Conservation (phyloP, 345 rosid species). For the Ricinus communis region DNA sequence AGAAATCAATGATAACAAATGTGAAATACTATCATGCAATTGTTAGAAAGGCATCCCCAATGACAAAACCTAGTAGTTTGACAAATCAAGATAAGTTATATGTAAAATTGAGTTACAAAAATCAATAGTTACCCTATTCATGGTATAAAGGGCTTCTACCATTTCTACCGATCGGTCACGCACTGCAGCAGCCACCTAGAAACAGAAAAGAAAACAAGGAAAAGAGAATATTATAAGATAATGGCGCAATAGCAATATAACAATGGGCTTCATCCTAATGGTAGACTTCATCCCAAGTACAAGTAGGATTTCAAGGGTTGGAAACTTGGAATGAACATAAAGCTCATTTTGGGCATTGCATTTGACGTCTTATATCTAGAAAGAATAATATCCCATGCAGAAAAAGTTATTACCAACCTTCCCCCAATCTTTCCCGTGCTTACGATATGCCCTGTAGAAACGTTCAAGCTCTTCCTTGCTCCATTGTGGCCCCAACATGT, state of each 20-base stretch:
- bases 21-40: background rate
- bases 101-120: background rate
- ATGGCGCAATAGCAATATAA: background rate
- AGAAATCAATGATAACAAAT: background rate
- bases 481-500: conserved; percentile 93
- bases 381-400: background rate
- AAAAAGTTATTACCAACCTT: conserved; percentile 49
- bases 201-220: conserved; percentile 15
- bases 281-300: background rate
- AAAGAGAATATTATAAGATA: background rate
- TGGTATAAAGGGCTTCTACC: conserved; percentile 86
- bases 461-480: conserved; percentile 75
- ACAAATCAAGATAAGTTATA: conserved; percentile 1
- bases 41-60: background rate
- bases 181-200: conserved; percentile 70
- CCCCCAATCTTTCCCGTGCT: conserved; percentile 86
- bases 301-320: background rate
- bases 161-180: conserved; percentile 73
- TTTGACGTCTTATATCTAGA: background rate
- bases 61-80: background rate
- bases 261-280: background rate
- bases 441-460: conserved; percentile 84
- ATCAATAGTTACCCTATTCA: conserved; percentile 58
- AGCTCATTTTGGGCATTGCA: background rate
- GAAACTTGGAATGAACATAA: background rate